Evolutionary conservation across 352 stramenopile genomes (phyloP).

Genomic region (Globisporangium sylvaticum): DNA sequence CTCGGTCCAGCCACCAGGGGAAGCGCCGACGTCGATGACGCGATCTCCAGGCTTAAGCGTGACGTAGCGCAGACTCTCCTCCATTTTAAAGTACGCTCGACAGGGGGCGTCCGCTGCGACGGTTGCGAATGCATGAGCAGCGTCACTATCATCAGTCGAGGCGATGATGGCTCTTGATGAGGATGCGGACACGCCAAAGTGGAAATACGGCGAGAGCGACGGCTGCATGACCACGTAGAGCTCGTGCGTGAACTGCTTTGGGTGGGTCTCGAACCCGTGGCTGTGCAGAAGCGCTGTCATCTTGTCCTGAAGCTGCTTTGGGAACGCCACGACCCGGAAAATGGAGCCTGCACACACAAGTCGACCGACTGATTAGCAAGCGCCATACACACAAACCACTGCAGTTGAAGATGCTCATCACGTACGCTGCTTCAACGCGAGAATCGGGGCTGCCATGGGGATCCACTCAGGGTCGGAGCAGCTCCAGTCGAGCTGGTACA

Average conservation of each 20-base stretch:
- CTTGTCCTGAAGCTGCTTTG: slow-evolving; percentile 30
- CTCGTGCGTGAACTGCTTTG: slow-evolving; percentile 43
- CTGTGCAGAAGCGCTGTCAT: slow-evolving; percentile 28
- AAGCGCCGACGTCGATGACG: slow-evolving; percentile 49
- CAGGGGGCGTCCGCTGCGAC: slow-evolving; percentile 32
- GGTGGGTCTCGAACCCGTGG: slow-evolving; percentile 31
- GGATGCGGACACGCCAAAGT: slow-evolving; percentile 30
- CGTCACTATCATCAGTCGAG: neutral
- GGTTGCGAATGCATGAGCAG: slow-evolving; percentile 8
- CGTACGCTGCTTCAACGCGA: slow-evolving; percentile 6
- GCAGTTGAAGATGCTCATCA: neutral
- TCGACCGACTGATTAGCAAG: neutral
- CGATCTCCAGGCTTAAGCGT: slow-evolving; percentile 18
- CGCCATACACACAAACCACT: neutral
- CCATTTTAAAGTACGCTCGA: slow-evolving; percentile 54
- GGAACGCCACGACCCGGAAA: slow-evolving; percentile 35
- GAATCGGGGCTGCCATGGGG: slow-evolving; percentile 1
- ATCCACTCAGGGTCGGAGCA: slow-evolving; percentile 48
- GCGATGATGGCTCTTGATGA: neutral
- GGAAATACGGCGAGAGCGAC: slow-evolving; percentile 22
- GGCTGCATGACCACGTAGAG: slow-evolving; percentile 36
- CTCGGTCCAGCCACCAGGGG: slow-evolving; percentile 52
- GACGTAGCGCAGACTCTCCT: slow-evolving; percentile 35
- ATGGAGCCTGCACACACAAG: slow-evolving; percentile 3
- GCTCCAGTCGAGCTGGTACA: slow-evolving; percentile 46